phyloP scores from a whole-genome alignment of 371 early-diverging fungal species.

The Mortierella sp. region DNA sequence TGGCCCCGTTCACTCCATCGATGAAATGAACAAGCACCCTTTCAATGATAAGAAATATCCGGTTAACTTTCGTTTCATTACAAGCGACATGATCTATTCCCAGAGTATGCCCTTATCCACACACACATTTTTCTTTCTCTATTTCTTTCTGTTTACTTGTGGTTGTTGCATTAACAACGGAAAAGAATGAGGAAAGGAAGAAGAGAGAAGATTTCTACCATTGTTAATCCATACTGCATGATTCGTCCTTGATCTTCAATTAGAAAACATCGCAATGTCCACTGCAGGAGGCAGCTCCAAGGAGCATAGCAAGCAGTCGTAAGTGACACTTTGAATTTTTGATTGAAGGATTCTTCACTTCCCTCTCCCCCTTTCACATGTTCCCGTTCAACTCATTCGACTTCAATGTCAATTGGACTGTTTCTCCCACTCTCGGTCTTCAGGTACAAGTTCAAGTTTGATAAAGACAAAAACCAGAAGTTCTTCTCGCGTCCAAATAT shows the following conservation, averaged over 20 bases:
- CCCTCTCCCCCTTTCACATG: no score
- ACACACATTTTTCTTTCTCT: no score
- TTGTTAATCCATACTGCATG: constrained; percentile 36
- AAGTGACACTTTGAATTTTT: no score
- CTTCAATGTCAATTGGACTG: no score
- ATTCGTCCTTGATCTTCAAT: no score
- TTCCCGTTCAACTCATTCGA: no score
- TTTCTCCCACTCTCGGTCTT: no score
- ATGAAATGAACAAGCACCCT: constrained; percentile 39
- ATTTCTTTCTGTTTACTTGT: no score
- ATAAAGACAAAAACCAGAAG: constrained; percentile 44
- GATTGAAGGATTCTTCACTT: no score
- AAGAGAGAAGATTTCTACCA: constrained; percentile 55
- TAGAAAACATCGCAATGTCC: constrained; percentile 52
- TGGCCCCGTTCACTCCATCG: constrained; percentile 46
- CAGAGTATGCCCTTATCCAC: constrained; percentile 25
- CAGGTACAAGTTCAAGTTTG: constrained; percentile 57
- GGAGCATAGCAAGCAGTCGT: constrained; percentile 61
- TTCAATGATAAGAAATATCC: constrained; percentile 37
- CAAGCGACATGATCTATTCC: constrained; percentile 50
- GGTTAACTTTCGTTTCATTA: constrained; percentile 58
- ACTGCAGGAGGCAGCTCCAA: constrained; percentile 65
- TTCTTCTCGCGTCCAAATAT: constrained; percentile 60
- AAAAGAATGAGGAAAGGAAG: constrained; percentile 33
- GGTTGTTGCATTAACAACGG: constrained; percentile 15